Conservation (phyloP, 2,329 filamentous ascomycete species). For the Pyrenochaeta sp. region DNA sequence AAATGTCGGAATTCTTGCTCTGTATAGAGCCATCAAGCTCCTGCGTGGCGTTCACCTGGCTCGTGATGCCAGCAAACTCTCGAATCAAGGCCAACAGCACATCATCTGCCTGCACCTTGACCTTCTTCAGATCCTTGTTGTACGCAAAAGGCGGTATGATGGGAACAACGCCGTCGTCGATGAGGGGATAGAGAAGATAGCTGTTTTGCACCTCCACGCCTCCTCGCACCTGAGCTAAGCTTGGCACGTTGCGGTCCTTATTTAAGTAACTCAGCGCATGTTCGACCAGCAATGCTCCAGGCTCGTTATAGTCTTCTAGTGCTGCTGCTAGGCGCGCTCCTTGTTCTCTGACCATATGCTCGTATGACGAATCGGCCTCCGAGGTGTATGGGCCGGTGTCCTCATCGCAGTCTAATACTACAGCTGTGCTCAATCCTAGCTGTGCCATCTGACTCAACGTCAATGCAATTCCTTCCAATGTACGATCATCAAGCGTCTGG, state of each 20-base stretch:
- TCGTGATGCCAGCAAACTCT: slow-evolving; percentile 73
- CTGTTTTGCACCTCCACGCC: slow-evolving; percentile 53
- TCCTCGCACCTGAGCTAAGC: slow-evolving; percentile 47
- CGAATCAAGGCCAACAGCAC: slow-evolving; percentile 79
- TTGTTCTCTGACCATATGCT: slow-evolving; percentile 66
- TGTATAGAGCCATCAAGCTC: slow-evolving; percentile 30
- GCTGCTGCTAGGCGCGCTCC: slow-evolving; percentile 77
- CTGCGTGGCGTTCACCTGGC: slow-evolving; percentile 19
- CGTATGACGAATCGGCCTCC: slow-evolving; percentile 42
- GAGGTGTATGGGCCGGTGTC: slow-evolving; percentile 44
- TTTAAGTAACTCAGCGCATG: slow-evolving; percentile 57
- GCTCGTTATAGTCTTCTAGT: slow-evolving; percentile 73
- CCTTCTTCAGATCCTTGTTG: slow-evolving; percentile 54
- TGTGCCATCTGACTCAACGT: slow-evolving; percentile 85
- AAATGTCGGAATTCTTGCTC: slow-evolving; percentile 27
- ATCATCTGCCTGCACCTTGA: slow-evolving; percentile 65
- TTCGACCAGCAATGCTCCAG: slow-evolving; percentile 74
- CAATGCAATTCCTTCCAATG: slow-evolving; percentile 77
- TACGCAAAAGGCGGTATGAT: slow-evolving; percentile 74
- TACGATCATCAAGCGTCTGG: slow-evolving; percentile 73
- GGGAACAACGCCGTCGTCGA: slow-evolving; percentile 74
- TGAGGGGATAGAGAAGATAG: slow-evolving; percentile 68
- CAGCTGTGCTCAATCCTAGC: slow-evolving; percentile 80
- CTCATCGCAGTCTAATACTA: slow-evolving; percentile 78
- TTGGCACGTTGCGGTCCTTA: slow-evolving; percentile 33